A percentile compares a stretch with the other conserved stretches of the same genome.
These are phyloP conservation scores for Ceratocystis diversiconidia DNA, from an alignment of 2,329 filamentous ascomycete species.

Conservation along the genomic window DNA sequence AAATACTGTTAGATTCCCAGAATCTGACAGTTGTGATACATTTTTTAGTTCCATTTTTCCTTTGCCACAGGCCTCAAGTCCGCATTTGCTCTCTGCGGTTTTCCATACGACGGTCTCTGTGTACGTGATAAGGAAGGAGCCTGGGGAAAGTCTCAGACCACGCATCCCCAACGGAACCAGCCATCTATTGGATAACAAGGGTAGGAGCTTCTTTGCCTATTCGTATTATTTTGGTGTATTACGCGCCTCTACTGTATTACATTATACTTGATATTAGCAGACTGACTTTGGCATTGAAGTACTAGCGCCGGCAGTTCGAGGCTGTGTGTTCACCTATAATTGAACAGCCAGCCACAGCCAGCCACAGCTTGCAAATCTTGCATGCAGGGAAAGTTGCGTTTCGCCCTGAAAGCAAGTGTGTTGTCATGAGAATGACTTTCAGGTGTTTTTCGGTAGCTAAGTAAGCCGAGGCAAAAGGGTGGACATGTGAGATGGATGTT, in stretches of 20 bases:
- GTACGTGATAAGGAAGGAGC: not conserved
- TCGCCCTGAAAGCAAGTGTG: no score
- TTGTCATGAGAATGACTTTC: not conserved
- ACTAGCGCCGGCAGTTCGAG: constrained; percentile 3
- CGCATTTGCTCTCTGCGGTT: not conserved
- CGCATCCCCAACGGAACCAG: not conserved
- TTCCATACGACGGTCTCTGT: not conserved
- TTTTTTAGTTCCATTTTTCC: not conserved
- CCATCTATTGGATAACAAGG: not conserved
- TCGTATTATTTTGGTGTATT: not conserved
- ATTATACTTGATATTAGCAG: not conserved
- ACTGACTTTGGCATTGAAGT: not conserved
- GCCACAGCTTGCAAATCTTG: not conserved
- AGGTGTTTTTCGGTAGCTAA: not conserved
- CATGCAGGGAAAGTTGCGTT: not conserved
- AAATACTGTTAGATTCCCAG: not conserved
- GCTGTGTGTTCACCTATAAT: not conserved
- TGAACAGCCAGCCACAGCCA: not conserved
- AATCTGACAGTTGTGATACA: not conserved
- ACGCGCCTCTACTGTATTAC: not conserved
- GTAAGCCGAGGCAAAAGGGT: not conserved
- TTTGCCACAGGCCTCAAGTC: not conserved
- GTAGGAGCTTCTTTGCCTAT: not conserved
- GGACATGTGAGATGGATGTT: not conserved
- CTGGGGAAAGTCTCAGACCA: not conserved